Conservation (phyloP, 2,329 filamentous ascomycete species). For the Coccinonectria pachysandricola region DNA sequence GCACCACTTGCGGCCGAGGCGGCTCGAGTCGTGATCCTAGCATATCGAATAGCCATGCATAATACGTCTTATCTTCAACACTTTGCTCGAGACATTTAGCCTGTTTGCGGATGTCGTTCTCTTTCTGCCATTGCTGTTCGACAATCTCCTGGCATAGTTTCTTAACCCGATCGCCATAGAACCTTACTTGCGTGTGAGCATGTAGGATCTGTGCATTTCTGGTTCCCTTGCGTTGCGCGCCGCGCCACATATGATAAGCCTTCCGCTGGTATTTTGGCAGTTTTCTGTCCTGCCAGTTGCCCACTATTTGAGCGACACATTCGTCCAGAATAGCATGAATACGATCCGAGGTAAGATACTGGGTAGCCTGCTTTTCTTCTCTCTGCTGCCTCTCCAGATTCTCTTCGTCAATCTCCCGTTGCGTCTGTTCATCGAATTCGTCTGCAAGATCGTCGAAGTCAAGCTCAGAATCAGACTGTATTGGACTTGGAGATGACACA, state of each 20-base stretch:
- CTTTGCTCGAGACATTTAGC: constrained; percentile 53
- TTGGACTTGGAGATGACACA: constrained; percentile 9
- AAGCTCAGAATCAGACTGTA: constrained; percentile 28
- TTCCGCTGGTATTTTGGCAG: constrained; percentile 43
- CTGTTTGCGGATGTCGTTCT: constrained; percentile 41
- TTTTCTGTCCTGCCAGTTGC: constrained; percentile 48
- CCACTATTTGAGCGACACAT: constrained; percentile 38
- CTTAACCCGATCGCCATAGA: constrained; percentile 41
- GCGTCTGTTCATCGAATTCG: constrained; percentile 42
- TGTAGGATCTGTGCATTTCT: constrained; percentile 29
- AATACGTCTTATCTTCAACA: constrained; percentile 48
- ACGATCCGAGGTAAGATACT: constrained; percentile 32
- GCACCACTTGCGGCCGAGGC: constrained; percentile 21
- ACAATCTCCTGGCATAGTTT: constrained; percentile 45
- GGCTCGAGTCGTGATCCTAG: constrained; percentile 32
- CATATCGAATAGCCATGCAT: constrained; percentile 38
- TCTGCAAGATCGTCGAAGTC: constrained; percentile 27
- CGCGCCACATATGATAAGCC: constrained; percentile 52
- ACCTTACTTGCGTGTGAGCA: constrained; percentile 31
- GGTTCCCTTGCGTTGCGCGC: constrained; percentile 35
- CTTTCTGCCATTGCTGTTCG: constrained; percentile 40
- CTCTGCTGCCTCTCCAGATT: constrained; percentile 6
- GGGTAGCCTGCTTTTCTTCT: constrained; percentile 2
- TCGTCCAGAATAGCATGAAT: constrained; percentile 43
- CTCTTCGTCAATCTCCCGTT: constrained; percentile 47